Evolutionary conservation across 164 flowering plant genomes (phyloP).

Genomic region (Saururus chinensis): DNA sequence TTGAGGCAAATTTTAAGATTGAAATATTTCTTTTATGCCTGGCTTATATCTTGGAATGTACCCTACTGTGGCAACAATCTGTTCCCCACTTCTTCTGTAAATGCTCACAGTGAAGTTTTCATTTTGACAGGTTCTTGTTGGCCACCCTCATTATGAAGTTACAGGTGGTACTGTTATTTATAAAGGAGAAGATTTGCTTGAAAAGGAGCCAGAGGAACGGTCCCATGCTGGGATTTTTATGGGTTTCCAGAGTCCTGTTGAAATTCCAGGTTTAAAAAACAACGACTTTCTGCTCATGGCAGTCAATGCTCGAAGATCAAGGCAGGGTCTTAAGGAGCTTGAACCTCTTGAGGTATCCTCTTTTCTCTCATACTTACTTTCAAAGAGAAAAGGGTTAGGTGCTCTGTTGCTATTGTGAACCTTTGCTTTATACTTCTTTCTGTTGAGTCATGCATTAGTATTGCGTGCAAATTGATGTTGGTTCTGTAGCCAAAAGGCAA

Average conservation of each 20-base stretch:
- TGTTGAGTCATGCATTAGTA: not conserved
- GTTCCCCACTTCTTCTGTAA: not conserved
- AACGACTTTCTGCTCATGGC: conserved; percentile 82
- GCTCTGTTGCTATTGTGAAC: too few species aligned
- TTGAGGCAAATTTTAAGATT: too few species aligned
- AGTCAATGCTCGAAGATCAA: conserved; percentile 71
- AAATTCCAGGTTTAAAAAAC: conserved; percentile 91
- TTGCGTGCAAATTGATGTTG: not conserved
- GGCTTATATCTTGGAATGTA: too few species aligned
- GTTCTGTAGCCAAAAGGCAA: too few species aligned
- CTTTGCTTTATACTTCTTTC: too few species aligned
- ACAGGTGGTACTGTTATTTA: conserved; percentile 78
- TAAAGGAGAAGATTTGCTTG: conserved; percentile 86
- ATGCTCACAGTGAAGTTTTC: not conserved
- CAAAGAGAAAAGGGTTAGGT: not conserved
- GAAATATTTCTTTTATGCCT: too few species aligned
- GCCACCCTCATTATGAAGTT: conserved; percentile 98
- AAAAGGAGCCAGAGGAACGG: conserved; percentile 91
- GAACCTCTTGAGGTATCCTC: conserved; percentile 72
- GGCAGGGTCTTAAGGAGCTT: conserved; percentile 70
- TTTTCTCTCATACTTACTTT: not conserved
- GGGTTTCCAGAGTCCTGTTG: conserved; percentile 95
- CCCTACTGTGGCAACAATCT: too few species aligned
- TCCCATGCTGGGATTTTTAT: conserved; percentile 90
- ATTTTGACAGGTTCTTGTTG: conserved; percentile 74